Evolutionary conservation across 768 basidiomycete species (phyloP), one percentile per base, ranked within the genome.

Genomic region (Tulasnella sp.): DNA sequence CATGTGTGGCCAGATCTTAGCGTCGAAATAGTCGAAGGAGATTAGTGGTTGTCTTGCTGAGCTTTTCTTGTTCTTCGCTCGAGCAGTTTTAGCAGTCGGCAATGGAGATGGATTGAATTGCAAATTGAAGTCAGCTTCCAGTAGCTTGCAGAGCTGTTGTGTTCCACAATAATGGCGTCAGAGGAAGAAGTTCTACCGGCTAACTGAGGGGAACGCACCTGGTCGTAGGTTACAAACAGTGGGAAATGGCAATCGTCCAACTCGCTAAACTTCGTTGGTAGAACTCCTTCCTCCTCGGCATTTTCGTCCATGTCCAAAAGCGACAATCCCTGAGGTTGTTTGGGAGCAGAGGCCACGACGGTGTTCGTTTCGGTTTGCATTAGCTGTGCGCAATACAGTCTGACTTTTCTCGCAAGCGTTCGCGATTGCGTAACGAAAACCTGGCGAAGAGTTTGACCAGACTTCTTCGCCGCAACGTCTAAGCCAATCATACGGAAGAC

Each of bases 321-420:
- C 29, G 73, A 37, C 12, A 64, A 8, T 11, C 37, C 71, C n/a
- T 45, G 31, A 52, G 38, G 5, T 39, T 22, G 37, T 25, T 45
- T 39, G 37, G 71, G 40, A n/a, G n/a, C 31, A n/a, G 40, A 31
- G 7, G 37, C 38, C 25, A 19, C 5, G 14, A 52, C 31, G 71
- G 29, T 31, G 2, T 84, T 79, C 2, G 81, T 78, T 39, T 88
- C 81, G 0, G 89, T 87, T 11, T 84, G 82, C 12, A 86, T 78
- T 22, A 91, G 82, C 78, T 87, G 87, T 4, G 78, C 74, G 79
- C 89, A 93, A 79, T 91, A 89, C 58, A 90, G 88, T 78, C 90
- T 85, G n/a, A 93, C 91, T 78, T 90, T 91, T n/a, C 83, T 83
- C 0, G 90, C 90, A 3, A 93, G 85, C 22, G 89, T 45, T n/a